phyloP scores from a whole-genome alignment of 345 rosid genomes.

The Mallotus nudiflorus region DNA sequence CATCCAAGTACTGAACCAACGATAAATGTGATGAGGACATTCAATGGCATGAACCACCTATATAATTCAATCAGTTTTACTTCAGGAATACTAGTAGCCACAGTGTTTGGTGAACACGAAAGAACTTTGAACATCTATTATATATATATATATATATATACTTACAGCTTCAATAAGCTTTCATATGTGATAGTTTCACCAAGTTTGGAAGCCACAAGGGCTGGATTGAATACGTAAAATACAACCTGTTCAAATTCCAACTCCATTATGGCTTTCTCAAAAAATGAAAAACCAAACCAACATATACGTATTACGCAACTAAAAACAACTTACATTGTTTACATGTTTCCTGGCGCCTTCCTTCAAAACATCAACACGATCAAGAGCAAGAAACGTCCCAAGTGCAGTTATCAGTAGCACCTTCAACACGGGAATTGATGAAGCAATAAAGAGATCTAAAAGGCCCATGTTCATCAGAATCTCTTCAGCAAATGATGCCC shows the following conservation, averaged over 20 bases:
- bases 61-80: not conserved
- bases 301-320: not conserved
- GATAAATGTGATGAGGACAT: conserved; percentile 36
- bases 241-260: conserved; percentile 42
- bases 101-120: no score
- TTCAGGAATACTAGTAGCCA: no score
- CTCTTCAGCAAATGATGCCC: no score
- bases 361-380: conserved; percentile 45
- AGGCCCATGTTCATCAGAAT: conserved; percentile 35
- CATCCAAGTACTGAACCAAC: conserved; percentile 39
- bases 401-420: conserved; percentile 55
- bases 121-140: not conserved
- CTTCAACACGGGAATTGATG: conserved; percentile 56
- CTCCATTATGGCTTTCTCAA: no score
- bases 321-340: conserved; percentile 40
- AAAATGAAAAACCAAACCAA: not conserved
- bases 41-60: conserved; percentile 52
- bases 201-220: conserved; percentile 51
- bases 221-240: conserved; percentile 63
- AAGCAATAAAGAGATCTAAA: conserved; percentile 56
- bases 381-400: conserved; percentile 60
- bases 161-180: conserved; percentile 53
- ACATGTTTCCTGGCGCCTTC: conserved; percentile 56
- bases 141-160: not conserved
- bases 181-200: conserved; percentile 50